Base-by-base conservation (phyloP, 306 rosid species). In the Cicer cuneatum region DNA sequence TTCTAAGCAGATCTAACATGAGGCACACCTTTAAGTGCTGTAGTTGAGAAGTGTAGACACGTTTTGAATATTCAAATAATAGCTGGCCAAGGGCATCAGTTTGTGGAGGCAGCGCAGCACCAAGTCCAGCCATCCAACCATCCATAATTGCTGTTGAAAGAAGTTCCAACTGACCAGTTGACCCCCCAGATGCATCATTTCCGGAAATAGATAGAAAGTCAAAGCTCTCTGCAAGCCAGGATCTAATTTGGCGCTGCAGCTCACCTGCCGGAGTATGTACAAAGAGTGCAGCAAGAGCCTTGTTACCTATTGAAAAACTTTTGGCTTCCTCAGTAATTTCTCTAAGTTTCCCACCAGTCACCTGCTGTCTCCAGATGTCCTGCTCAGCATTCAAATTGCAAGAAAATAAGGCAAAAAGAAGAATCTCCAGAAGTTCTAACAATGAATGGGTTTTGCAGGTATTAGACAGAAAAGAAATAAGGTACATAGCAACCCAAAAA, bases 121-220 rank as follows among this genome's bases (percentile, higher is more conserved):
- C 96, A 73, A 94, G 96, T 77, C 97, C 98, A 66, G 96, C 98
- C 93, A 92, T 94, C 97, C 98, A 94, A 78, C 98, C 97, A 85
- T 94, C 98, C 98, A 94, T 94, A 78, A 91, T 90, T 72, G 98
- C 97, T 77, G 98, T 94, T 80, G 98, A 94, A 84, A 94, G 96
- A 81, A 94, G 98, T 86, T 94, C 98, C 87, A 94, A 82, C 84
- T 91, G 97, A 87, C 98, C 95, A 73, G 97, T 90, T 73, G 97
- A 77, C 8, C 92, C 98, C 51, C 90, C 94, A 5, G 84, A 81
- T 48, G 88, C 82, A 83, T 90, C 96, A 47, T 89, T 90, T 83
- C 88, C 93, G 5, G 88, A 77, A 79, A 90, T 81, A 40, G 96
- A 94, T 53, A 94, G 85, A 82, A 87, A 91, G 40, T 94, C 98